Percentiles rank a stretch among this genome's conserved stretches.
These are phyloP conservation scores for Metroxylon sagu DNA, from an alignment of 176 grass and related monocot genomes.

Conservation along the genomic window DNA sequence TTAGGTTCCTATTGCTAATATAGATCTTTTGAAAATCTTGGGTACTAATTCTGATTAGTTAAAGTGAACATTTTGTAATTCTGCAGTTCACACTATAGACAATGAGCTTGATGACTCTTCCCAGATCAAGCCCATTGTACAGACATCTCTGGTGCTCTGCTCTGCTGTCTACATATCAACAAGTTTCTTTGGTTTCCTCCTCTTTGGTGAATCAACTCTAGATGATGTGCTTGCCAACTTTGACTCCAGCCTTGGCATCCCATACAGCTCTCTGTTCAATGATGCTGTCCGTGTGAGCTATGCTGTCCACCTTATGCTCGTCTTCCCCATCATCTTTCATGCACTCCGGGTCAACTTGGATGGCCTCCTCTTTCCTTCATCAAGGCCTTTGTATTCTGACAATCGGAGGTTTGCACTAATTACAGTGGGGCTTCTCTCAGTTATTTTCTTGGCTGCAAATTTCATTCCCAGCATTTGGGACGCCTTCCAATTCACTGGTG, in stretches of 20 bases:
- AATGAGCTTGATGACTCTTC: slow-evolving; percentile 77
- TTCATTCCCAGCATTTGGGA: slow-evolving; percentile 99
- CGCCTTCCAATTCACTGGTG: slow-evolving; percentile 91
- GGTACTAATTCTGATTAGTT: slow-evolving; percentile 1
- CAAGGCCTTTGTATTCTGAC: slow-evolving; percentile 45
- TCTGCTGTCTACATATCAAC: slow-evolving; percentile 75
- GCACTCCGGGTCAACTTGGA: slow-evolving; percentile 88
- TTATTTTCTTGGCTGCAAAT: slow-evolving; percentile 73
- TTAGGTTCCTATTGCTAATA: too few relatives aligned
- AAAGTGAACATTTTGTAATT: slow-evolving; percentile 12
- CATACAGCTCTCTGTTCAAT: slow-evolving; percentile 71
- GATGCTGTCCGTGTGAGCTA: slow-evolving; percentile 92
- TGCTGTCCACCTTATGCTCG: slow-evolving; percentile 83
- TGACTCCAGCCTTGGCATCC: slow-evolving; percentile 80
- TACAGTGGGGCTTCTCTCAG: slow-evolving; percentile 47
- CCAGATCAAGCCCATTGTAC: slow-evolving; percentile 85
- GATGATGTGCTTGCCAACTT: slow-evolving; percentile 91
- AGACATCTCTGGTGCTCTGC: slow-evolving; percentile 56
- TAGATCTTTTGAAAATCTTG: too few relatives aligned
- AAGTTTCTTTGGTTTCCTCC: slow-evolving; percentile 89
- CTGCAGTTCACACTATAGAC: slow-evolving; percentile 81
- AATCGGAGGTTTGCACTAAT: slow-evolving; percentile 60
- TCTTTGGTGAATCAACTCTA: slow-evolving; percentile 75
- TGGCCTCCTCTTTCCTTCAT: slow-evolving; percentile 62
- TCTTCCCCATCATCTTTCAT: slow-evolving; percentile 98